Base-by-base conservation (phyloP, 768 basidiomycete genomes). In the Xerocomellus amylosporus region DNA sequence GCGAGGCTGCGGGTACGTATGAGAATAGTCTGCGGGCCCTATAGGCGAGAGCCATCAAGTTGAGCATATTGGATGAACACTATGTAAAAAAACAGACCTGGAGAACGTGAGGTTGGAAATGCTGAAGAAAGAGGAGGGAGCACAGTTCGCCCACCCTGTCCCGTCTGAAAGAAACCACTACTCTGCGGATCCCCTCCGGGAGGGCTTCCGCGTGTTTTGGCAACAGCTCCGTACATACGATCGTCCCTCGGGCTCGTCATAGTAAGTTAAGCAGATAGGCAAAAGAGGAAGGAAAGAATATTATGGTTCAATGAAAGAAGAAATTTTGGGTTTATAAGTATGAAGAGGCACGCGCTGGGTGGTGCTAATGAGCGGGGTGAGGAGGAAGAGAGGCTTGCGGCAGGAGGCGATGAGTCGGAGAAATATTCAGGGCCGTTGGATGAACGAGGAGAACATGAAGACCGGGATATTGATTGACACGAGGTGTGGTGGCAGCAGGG, bases 121-220 rank as follows among this genome's bases (percentile, higher is more conserved):
- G 83, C 82, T 75, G 85, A 79, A 83, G 83, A 81, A 81, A 89
- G 78, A 84, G 87, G 84, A 85, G 87, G 88, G 74, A 88, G 84
- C 78, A 87, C 81, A 79, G 85, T 83, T 84, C 87, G 85, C 87
- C 87, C 87, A 89, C 88, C 87, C 84, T 88, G 87, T 79, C 85
- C 83, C 75, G 82, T 79, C 76, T 81, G 81, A 77, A 87, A 83
- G 79, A 85, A 86, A 76, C 72, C 77, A 74, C 77, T 77, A 71
- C 71, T 76, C 75, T 84, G 83, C 71, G 81, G 70, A 73, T 74
- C 73, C 63, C 83, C 83, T 74, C 78, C 81, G 64, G 85, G 83
- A 70, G 86, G 81, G 74, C 80, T 81, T 79, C 73, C 70, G 65
- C 84, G 81, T 66, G 80, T 72, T 78, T 81, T 83, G 68, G 75